Evolutionary conservation across 257 asterid genomes (phyloP).

Genomic region (Apocynum venetum): DNA sequence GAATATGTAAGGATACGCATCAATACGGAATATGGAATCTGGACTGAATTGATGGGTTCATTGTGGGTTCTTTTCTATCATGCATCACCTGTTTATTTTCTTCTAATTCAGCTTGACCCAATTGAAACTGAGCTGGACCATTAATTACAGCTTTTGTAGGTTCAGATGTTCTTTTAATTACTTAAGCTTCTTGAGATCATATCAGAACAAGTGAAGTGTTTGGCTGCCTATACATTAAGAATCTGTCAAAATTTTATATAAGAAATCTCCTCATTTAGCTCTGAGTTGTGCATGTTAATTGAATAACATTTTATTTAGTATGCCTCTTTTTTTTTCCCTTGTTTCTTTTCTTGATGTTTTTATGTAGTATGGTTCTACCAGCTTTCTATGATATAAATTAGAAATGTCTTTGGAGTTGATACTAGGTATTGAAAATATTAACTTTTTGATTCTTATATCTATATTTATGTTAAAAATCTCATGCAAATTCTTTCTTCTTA

Average conservation of each 20-base stretch:
- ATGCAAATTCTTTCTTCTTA: constrained; percentile 24
- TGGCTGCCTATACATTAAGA: not conserved
- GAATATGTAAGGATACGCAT: not conserved
- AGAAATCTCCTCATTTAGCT: not conserved
- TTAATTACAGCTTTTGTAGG: not conserved
- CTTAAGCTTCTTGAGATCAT: not conserved
- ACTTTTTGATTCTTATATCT: not conserved
- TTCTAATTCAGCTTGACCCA: not conserved
- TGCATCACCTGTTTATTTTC: not conserved
- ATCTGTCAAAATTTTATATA: not conserved
- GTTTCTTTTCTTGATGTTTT: not conserved
- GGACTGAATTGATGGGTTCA: not conserved
- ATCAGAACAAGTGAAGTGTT: not conserved
- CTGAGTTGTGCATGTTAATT: not conserved
- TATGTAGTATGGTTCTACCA: not conserved
- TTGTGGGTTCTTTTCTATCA: not conserved
- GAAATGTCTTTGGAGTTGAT: not conserved
- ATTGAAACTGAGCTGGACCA: not conserved
- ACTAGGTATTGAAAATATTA: not conserved
- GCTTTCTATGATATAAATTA: not conserved
- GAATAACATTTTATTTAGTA: not conserved
- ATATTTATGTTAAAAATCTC: constrained; percentile 1
- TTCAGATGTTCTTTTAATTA: not conserved
- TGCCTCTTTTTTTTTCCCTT: not conserved
- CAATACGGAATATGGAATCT: not conserved